Evolutionary conservation across 495 filamentous ascomycete species (phyloP), one percentile per base, ranked within the genome.

Genomic region (Extremus antarcticus): DNA sequence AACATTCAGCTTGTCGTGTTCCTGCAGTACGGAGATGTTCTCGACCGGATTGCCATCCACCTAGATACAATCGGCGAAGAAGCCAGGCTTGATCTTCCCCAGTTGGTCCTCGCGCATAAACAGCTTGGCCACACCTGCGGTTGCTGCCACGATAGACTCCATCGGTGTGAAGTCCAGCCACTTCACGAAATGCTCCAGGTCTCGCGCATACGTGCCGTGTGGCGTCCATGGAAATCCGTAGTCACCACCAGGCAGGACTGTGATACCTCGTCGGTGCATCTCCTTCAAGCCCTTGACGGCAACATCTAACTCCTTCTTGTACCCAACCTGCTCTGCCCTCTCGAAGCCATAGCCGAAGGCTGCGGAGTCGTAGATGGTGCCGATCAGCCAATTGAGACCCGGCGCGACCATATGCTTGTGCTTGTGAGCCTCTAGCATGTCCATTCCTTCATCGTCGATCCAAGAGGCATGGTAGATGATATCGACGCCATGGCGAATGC

Each of bases 201-300:
- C 75, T 1, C 69, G 65, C 0, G 75, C 73, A 25, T 48, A 48
- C 0, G 73, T 77, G 1, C 75, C 75, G 35, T 77, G 73, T 1
- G 73, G 75, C 20, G 71, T 73, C 75, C 75, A 77, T 1, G 73
- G 72, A 56, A 78, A 78, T 20, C 76, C 74, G 41, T 78, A 78
- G 55, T 78, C 75, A 8, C 75, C 75, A 43, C 74, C 73, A 0
- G 74, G 75, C 1, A 78, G 63, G 7, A 78, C 69, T 2, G 63
- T 59, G 51, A 78, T 76, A 22, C 73, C 73, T 43, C 74, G 64
- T 19, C 63, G 59, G 56, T 72, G 74, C 74, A 78, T 76, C 59
- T 78, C 75, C 23, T 65, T 57, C 45, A 76, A 62, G 2, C 61
- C 73, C 22, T 53, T 60, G 39, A 72, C 69, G 3, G 74, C 72